phyloP scores from a whole-genome alignment of 495 filamentous ascomycete species.

The Physcia stellaris region DNA sequence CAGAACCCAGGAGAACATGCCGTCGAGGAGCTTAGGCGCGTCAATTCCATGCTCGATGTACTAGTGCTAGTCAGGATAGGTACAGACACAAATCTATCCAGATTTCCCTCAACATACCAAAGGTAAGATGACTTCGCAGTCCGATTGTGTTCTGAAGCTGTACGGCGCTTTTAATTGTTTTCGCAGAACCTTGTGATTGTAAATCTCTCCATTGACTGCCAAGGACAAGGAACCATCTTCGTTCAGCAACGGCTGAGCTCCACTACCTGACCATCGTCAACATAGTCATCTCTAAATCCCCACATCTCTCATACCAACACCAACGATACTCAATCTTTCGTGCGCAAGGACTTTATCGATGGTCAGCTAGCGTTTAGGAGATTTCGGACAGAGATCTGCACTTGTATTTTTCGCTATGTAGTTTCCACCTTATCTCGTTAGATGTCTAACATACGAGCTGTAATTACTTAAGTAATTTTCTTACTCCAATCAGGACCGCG shows the following conservation, averaged over 20 bases:
- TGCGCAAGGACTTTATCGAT: conserved; percentile 83
- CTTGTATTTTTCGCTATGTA: conserved; percentile 79
- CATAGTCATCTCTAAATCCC: conserved; percentile 10
- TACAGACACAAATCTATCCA: neutral
- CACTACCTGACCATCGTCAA: conserved; percentile 49
- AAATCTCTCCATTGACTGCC: conserved; percentile 98
- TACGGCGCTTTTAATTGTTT: conserved; percentile 69
- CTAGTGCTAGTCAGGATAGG: conserved; percentile 33
- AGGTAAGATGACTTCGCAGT: conserved; percentile 96
- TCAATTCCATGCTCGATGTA: conserved; percentile 87
- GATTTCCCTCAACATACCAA: conserved; percentile 70
- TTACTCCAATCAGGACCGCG: conserved; percentile 98
- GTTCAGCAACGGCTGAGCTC: conserved; percentile 89
- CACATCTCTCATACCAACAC: conserved; percentile 58
- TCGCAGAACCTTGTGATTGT: conserved; percentile 91
- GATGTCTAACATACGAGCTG: neutral
- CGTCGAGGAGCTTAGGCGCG: conserved; percentile 87
- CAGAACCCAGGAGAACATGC: conserved; percentile 98
- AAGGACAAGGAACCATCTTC: conserved; percentile 76
- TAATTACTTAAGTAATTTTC: conserved; percentile 19
- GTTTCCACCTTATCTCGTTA: conserved; percentile 57
- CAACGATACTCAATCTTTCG: conserved; percentile 94
- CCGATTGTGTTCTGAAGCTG: conserved; percentile 93
- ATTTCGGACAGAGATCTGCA: conserved; percentile 28
- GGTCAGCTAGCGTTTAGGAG: no score